Conservation (phyloP, 2,329 filamentous ascomycete genomes). For the Camptophora hylomeconis region DNA sequence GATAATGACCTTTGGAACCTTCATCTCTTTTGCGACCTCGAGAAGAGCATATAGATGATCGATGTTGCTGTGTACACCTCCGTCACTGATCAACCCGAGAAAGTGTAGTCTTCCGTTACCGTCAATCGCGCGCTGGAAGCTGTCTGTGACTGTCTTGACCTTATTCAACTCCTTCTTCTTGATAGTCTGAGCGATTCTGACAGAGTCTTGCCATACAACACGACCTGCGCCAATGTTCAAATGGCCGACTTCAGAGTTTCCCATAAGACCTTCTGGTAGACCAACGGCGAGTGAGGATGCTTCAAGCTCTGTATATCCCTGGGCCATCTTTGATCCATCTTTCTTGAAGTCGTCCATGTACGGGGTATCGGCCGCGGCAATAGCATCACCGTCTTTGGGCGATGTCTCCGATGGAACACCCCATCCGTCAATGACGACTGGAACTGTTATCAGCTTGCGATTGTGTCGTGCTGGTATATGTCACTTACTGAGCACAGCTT, state of each 20-base stretch:
- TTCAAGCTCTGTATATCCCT: slow-evolving; percentile 85
- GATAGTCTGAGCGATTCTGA: slow-evolving; percentile 87
- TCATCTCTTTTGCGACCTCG: slow-evolving; percentile 76
- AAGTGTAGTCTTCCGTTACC: slow-evolving; percentile 89
- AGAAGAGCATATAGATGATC: slow-evolving; percentile 80
- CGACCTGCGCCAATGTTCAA: slow-evolving; percentile 95
- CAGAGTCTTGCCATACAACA: slow-evolving; percentile 97
- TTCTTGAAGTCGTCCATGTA: slow-evolving; percentile 78
- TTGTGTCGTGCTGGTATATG: slow-evolving; percentile 18
- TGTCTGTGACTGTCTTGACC: slow-evolving; percentile 63
- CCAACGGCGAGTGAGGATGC: slow-evolving; percentile 93
- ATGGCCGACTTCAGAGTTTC: slow-evolving; percentile 96
- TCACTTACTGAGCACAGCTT: slow-evolving; percentile 51
- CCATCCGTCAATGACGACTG: slow-evolving; percentile 99
- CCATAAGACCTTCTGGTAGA: slow-evolving; percentile 93
- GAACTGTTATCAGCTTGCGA: slow-evolving; percentile 20
- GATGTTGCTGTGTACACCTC: slow-evolving; percentile 94
- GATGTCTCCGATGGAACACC: slow-evolving; percentile 71
- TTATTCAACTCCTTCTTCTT: slow-evolving; percentile 70
- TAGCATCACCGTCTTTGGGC: slow-evolving; percentile 83
- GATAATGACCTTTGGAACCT: slow-evolving; percentile 84
- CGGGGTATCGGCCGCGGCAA: slow-evolving; percentile 82
- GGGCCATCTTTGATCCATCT: slow-evolving; percentile 54
- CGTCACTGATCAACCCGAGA: slow-evolving; percentile 83
- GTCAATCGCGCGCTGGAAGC: slow-evolving; percentile 67